phyloP scores from a whole-genome alignment of 768 basidiomycete genomes.

The Tubosaeta brunneosetosa region DNA sequence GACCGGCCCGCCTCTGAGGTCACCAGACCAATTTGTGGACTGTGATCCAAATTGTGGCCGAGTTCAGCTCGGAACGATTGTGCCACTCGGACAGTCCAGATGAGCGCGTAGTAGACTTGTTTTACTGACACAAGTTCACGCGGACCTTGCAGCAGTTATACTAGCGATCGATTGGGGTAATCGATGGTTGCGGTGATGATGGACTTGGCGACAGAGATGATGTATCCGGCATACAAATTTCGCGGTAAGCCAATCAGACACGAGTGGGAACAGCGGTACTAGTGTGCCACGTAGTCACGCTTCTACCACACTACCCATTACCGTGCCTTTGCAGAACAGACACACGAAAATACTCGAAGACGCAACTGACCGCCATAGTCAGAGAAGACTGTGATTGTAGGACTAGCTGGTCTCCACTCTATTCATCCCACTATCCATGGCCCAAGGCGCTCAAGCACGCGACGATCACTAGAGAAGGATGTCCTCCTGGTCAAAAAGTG shows the following conservation, averaged over 20 bases:
- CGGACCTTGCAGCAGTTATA: background rate
- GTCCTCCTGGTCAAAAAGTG: background rate
- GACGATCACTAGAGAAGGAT: background rate
- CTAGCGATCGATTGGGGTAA: conserved; percentile 3
- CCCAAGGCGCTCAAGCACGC: background rate
- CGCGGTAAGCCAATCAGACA: conserved; percentile 12
- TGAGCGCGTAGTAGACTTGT: too few relatives aligned
- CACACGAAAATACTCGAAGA: background rate
- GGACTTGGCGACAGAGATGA: conserved; percentile 10
- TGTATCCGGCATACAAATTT: conserved; percentile 8
- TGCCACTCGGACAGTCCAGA: too few relatives aligned
- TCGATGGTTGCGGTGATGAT: conserved; percentile 19
- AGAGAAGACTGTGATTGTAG: background rate
- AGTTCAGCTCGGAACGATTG: too few relatives aligned
- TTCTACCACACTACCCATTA: conserved; percentile 14
- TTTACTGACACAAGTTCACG: too few relatives aligned
- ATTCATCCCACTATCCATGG: background rate
- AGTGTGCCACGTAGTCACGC: conserved; percentile 7
- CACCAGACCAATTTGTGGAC: too few relatives aligned
- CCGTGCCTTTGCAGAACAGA: conserved; percentile 1
- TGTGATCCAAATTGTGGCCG: too few relatives aligned
- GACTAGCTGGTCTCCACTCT: background rate
- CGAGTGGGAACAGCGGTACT: conserved; percentile 17
- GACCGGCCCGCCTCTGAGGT: too few relatives aligned
- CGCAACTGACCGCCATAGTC: background rate